Base-by-base conservation (phyloP, 2,329 filamentous ascomycete genomes). In the Ophiocordyceps camponoti-floridani region DNA sequence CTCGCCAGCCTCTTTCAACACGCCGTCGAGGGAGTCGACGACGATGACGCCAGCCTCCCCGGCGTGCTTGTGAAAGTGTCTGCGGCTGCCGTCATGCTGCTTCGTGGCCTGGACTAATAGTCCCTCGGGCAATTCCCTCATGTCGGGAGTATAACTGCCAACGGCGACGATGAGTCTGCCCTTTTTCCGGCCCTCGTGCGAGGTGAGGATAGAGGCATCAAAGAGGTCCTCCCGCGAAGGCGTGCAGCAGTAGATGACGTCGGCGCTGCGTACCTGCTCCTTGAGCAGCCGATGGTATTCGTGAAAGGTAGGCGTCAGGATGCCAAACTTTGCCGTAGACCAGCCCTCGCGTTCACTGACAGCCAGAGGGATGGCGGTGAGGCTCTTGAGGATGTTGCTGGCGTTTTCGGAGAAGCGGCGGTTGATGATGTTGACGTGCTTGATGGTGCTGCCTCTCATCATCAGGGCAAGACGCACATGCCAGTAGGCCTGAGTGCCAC, bases 401-500 rank as follows among this genome's bases (percentile, higher is more conserved):
- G 74, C 76, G 41, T 67, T 70, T 9, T 77, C 70, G 45, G 68
- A 72, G 56, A 84, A 84, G 44, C 70, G 68, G 31, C 84, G 79
- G 55, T 88, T 93, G 57, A 94, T 79, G 54, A 95, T 80, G 62
- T 89, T 81, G 42, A 95, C 73, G 47, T 82, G 76, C 53, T 80
- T 79, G 52, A 94, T 80, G 18, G 85, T 84, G 41, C 65, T 45
- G 2, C 76, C 76, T 19, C 73, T 81, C 43, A 91, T 70, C 50
- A 89, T 70, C 11, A 96, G 70, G 0, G 88, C 81, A 4, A 96
- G 72, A 1, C 87, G 80, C 40, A 94, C 77, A 58, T 95, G 89
- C 88, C 88, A 96, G 65, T 89, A 94, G 12, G 89, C 89, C 65
- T 95, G 88, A 52, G 82, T 78, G 41, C 89, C 89, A 31, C 82